phyloP scores from a whole-genome alignment of 352 stramenopile genomes.

The Pythium chondricola region DNA sequence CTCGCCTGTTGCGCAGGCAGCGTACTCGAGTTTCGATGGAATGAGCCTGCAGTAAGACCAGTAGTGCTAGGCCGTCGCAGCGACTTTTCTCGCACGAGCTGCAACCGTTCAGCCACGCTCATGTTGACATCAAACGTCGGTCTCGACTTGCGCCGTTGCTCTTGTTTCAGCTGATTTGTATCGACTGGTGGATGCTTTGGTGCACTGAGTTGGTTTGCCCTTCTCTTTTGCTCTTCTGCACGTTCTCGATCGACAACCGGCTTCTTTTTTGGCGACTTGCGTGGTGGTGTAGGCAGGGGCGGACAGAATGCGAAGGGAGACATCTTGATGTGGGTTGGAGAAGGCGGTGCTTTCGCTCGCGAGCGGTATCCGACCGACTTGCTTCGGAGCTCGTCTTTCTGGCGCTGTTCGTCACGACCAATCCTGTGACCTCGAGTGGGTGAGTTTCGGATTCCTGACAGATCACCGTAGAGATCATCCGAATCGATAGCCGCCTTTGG shows the following conservation, averaged over 20 bases:
- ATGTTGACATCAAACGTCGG: slow-evolving; percentile 56
- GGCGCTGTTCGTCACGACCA: slow-evolving; percentile 49
- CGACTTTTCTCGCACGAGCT: slow-evolving; percentile 44
- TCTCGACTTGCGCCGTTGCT: slow-evolving; percentile 55
- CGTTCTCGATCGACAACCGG: slow-evolving; percentile 22
- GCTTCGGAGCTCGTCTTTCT: slow-evolving; percentile 65
- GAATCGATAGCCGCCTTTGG: slow-evolving; percentile 16
- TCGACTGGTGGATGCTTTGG: slow-evolving; percentile 60
- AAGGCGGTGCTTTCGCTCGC: slow-evolving; percentile 50
- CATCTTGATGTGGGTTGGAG: slow-evolving; percentile 36
- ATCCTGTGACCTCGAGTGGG: slow-evolving; percentile 25
- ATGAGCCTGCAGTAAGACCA: too few relatives aligned
- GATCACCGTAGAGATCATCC: slow-evolving; percentile 10
- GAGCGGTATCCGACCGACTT: slow-evolving; percentile 52
- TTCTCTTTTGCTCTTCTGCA: slow-evolving; percentile 44
- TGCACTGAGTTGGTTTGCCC: slow-evolving; percentile 54
- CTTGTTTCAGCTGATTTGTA: slow-evolving; percentile 41
- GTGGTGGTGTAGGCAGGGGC: slow-evolving; percentile 22
- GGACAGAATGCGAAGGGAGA: slow-evolving; percentile 51
- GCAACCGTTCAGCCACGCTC: slow-evolving; percentile 56
- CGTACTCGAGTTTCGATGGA: too few relatives aligned
- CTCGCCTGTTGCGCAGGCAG: not conserved
- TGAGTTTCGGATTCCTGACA: slow-evolving; percentile 1
- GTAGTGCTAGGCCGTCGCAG: slow-evolving; percentile 25
- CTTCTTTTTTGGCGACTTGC: slow-evolving; percentile 35